phyloP scores from a whole-genome alignment of 345 rosid species.

The Eucalyptus microcorys region DNA sequence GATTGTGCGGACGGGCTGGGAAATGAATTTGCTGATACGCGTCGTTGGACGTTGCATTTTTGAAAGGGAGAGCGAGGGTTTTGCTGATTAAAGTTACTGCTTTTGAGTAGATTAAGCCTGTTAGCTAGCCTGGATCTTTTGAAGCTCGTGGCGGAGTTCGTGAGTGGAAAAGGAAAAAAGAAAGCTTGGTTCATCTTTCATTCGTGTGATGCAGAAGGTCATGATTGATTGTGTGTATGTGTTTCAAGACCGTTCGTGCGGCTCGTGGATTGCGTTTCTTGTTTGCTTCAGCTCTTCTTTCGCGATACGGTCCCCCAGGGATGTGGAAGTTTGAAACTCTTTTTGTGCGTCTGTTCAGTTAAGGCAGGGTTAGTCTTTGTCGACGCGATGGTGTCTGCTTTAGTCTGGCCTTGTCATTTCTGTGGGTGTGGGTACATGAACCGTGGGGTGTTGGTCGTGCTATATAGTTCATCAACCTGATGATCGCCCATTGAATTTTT shows the following conservation, averaged over 20 bases:
- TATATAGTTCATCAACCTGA: neutral
- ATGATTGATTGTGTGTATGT: neutral
- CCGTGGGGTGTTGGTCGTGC: neutral
- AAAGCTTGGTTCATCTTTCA: neutral
- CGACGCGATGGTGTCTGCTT: neutral
- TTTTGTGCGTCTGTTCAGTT: neutral
- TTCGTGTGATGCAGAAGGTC: neutral
- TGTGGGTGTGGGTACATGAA: neutral
- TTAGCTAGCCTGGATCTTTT: neutral
- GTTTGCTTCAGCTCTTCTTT: neutral
- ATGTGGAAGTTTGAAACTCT: neutral
- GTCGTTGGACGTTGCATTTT: neutral
- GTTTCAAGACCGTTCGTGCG: neutral
- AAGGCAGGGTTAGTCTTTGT: neutral
- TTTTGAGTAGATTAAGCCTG: neutral
- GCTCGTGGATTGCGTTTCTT: neutral
- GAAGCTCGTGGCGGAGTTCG: neutral
- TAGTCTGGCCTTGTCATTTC: neutral
- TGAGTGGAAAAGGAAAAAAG: neutral
- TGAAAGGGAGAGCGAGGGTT: neutral
- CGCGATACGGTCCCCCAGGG: neutral
- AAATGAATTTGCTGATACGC: neutral
- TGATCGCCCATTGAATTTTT: neutral
- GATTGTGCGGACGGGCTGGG: neutral
- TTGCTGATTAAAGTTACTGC: neutral